Percentiles rank a stretch among this genome's conserved stretches.
phyloP scores from a whole-genome alignment of 2,329 filamentous ascomycete species.

The Celoporthe dispersa region DNA sequence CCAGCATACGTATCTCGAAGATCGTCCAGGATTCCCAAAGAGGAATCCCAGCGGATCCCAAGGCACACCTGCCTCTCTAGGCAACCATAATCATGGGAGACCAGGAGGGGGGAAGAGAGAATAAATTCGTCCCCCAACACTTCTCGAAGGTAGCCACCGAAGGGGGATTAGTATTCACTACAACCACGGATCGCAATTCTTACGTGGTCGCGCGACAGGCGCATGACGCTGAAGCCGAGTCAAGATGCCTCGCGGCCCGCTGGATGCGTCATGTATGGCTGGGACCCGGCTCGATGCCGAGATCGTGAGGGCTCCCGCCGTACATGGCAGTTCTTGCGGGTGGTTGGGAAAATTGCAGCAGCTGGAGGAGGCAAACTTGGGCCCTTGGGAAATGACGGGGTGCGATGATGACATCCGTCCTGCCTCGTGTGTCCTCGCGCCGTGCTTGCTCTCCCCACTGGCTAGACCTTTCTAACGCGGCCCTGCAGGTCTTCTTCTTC shows the following conservation, averaged over 20 bases:
- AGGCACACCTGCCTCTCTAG: constrained; percentile 18
- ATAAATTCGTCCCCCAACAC: neutral
- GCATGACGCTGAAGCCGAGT: neutral
- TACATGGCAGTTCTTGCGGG: neutral
- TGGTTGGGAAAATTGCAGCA: neutral
- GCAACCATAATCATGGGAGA: neutral
- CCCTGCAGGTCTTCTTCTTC: neutral
- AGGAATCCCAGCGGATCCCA: constrained; percentile 2
- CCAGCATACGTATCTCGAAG: neutral
- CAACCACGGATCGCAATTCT: neutral
- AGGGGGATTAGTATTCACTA: neutral
- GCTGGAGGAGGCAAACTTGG: neutral
- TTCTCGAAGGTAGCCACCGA: neutral
- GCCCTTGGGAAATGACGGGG: neutral
- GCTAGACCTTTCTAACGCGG: neutral
- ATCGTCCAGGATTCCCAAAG: neutral
- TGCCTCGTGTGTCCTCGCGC: constrained; percentile 1
- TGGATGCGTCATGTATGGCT: constrained; percentile 5
- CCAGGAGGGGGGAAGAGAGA: neutral
- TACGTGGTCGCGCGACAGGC: constrained; percentile 19
- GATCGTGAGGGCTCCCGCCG: neutral
- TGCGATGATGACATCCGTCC: neutral
- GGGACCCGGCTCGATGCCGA: neutral
- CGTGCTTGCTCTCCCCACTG: neutral
- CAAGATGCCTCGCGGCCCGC: neutral